Conservation (phyloP, 129 eudicot species). For the Centrapalus pauciflorus region DNA sequence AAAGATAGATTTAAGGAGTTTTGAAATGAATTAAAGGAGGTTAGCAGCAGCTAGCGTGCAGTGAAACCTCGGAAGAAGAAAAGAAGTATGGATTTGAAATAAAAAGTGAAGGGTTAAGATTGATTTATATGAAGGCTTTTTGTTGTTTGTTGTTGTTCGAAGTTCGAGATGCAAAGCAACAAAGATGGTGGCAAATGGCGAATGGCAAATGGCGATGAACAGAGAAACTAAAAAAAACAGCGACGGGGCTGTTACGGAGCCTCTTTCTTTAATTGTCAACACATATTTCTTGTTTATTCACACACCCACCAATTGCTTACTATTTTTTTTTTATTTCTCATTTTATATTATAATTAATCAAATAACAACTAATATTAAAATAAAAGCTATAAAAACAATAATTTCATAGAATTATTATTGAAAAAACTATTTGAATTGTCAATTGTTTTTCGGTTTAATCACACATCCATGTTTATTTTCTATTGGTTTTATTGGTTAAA, state of each 20-base stretch:
- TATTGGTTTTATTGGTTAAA: no score
- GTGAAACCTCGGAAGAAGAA: slow-evolving; percentile 50
- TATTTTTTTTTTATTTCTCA: background rate
- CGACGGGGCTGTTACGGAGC: slow-evolving; percentile 33
- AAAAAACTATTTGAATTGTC: no score
- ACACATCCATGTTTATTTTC: no score
- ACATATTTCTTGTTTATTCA: slow-evolving; percentile 28
- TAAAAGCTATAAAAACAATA: no score
- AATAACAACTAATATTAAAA: no score
- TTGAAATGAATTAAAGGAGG: slow-evolving; percentile 42
- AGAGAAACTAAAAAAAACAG: slow-evolving; percentile 18
- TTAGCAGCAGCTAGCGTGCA: slow-evolving; percentile 20
- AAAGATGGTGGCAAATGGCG: background rate
- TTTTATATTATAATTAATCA: no score
- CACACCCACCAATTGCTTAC: background rate
- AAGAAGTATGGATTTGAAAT: slow-evolving; percentile 49
- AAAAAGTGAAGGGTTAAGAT: slow-evolving; percentile 19
- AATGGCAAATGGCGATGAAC: background rate
- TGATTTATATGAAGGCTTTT: slow-evolving; percentile 24
- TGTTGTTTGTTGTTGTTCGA: slow-evolving; percentile 22
- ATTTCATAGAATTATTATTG: no score
- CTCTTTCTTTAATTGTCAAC: slow-evolving; percentile 28
- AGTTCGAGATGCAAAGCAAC: slow-evolving; percentile 7
- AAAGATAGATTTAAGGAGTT: no score
- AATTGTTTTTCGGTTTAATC: no score